phyloP scores from a whole-genome alignment of 768 basidiomycete genomes.

The Termitomyces sp. region DNA sequence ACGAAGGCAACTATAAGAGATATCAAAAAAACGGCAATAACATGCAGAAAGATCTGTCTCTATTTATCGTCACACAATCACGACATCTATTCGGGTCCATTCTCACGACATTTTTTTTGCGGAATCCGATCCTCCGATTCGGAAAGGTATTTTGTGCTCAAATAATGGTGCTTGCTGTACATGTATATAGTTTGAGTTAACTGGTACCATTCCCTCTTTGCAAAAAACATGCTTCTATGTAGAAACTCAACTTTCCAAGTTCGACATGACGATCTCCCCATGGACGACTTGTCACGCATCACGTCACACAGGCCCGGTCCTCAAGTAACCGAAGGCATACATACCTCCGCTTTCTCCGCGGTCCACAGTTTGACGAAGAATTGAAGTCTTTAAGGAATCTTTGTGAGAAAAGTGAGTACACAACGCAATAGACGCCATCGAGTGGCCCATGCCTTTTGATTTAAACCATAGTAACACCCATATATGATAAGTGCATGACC shows the following conservation, averaged over 20 bases:
- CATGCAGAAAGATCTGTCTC: neutral
- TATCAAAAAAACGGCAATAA: slow-evolving; percentile 3
- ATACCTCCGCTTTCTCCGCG: too few species aligned
- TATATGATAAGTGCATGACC: neutral
- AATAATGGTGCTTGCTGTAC: too few species aligned
- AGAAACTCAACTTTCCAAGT: too few species aligned
- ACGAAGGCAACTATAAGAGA: slow-evolving; percentile 3
- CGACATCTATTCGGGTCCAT: slow-evolving; percentile 1
- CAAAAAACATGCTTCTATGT: too few species aligned
- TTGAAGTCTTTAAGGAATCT: too few species aligned
- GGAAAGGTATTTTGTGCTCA: neutral
- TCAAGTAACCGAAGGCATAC: neutral
- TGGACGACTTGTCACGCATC: neutral
- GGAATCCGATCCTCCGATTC: neutral
- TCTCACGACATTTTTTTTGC: neutral
- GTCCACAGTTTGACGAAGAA: too few species aligned
- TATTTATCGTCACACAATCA: neutral
- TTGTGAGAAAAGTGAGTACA: neutral
- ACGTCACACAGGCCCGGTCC: neutral
- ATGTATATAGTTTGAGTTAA: too few species aligned
- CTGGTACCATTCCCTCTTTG: too few species aligned
- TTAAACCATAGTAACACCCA: neutral
- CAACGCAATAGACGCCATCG: neutral
- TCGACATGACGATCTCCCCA: too few species aligned
- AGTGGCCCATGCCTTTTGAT: neutral